Evolutionary conservation across 1,284 basidiomycete genomes (phyloP).

Genomic region (Tilletiopsis washingtonensis): DNA sequence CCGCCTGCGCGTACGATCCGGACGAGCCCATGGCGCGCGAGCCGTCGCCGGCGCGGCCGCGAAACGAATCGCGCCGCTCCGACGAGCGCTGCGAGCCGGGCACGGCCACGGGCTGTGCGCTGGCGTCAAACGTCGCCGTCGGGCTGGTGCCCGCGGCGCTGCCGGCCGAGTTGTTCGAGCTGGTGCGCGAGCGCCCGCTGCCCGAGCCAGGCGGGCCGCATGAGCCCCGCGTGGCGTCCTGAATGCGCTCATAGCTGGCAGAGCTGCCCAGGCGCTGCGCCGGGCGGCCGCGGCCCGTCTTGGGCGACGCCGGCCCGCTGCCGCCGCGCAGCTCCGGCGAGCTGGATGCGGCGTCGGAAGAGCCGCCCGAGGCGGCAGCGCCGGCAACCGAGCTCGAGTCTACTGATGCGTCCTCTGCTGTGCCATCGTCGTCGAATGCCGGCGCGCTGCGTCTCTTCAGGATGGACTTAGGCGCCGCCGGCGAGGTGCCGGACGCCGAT

Average conservation of each 20-base stretch:
- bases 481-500: constrained; percentile 7
- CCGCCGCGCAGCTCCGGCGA: too few species aligned
- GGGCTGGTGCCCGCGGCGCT: constrained; percentile 13
- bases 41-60: constrained; percentile 23
- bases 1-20: constrained; percentile 12
- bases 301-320: too few species aligned
- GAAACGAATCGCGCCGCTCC: constrained; percentile 22
- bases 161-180: constrained; percentile 13
- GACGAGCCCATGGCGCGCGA: constrained; percentile 20
- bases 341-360: too few species aligned
- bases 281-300: constrained; percentile 15
- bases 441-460: too few species aligned
- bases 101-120: neutral
- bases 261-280: constrained; percentile 32
- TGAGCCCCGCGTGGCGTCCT: constrained; percentile 18
- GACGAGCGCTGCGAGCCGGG: constrained; percentile 12
- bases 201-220: neutral
- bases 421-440: too few species aligned
- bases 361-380: too few species aligned
- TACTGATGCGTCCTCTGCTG: too few species aligned
- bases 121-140: constrained; percentile 8
- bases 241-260: constrained; percentile 36
- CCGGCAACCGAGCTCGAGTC: too few species aligned
- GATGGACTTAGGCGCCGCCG: too few species aligned
- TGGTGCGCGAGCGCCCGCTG: neutral